phyloP scores from a whole-genome alignment of 257 asterid genomes.

The Verbena officinalis region DNA sequence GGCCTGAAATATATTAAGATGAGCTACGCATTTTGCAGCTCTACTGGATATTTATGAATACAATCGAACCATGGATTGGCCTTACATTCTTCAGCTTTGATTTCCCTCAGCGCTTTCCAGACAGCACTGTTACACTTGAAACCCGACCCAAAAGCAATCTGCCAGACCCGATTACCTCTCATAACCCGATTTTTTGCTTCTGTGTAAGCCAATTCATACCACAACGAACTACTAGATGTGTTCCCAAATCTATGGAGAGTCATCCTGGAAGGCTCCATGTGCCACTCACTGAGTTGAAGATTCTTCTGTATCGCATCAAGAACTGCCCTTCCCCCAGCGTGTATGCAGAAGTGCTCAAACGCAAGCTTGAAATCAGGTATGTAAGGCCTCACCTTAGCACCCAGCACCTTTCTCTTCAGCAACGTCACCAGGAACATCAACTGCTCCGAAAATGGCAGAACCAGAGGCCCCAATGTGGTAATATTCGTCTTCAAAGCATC shows the following conservation, averaged over 20 bases:
- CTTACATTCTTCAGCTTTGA: constrained; percentile 21
- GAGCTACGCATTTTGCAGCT: constrained; percentile 2
- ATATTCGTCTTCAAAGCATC: constrained; percentile 58
- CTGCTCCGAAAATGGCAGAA: constrained; percentile 55
- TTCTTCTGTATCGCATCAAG: constrained; percentile 59
- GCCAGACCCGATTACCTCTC: constrained; percentile 54
- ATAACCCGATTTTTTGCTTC: constrained; percentile 51
- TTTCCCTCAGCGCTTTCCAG: constrained; percentile 51
- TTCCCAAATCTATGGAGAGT: constrained; percentile 61
- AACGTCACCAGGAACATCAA: constrained; percentile 45
- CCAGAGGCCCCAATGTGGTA: constrained; percentile 56
- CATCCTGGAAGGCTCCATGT: constrained; percentile 75
- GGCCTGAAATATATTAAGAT: too few species aligned
- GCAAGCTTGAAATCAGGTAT: constrained; percentile 66
- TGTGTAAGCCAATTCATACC: constrained; percentile 57
- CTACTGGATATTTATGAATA: constrained; percentile 46
- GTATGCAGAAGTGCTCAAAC: constrained; percentile 64
- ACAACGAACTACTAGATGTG: constrained; percentile 61
- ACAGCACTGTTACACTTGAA: constrained; percentile 66
- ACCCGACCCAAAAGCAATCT: constrained; percentile 67
- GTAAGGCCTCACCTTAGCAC: constrained; percentile 53
- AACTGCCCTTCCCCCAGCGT: constrained; percentile 62
- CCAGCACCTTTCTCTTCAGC: constrained; percentile 38
- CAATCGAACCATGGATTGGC: constrained; percentile 55
- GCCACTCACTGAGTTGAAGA: constrained; percentile 51